Evolutionary conservation across 257 asterid species (phyloP).

Genomic region (Solanum bukasovii): DNA sequence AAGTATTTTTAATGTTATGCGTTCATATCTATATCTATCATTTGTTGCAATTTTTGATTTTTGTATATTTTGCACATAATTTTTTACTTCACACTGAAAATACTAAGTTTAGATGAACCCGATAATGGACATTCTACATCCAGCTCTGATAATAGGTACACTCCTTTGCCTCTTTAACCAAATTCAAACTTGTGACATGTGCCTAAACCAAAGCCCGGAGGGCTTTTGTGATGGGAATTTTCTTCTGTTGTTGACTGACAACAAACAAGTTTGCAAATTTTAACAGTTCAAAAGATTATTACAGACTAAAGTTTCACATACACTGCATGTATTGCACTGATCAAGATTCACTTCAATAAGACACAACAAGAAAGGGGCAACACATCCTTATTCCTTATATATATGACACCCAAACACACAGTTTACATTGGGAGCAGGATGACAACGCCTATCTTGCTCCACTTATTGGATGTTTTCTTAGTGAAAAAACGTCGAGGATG

Average conservation of each 20-base stretch:
- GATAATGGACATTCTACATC: neutral
- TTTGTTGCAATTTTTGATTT: neutral
- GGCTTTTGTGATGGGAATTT: neutral
- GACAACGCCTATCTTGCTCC: neutral
- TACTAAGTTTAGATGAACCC: neutral
- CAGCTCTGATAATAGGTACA: neutral
- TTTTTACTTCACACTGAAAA: neutral
- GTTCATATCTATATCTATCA: neutral
- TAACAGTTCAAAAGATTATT: neutral
- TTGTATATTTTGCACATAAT: neutral
- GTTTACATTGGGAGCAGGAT: neutral
- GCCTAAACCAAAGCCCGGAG: neutral
- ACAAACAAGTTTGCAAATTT: neutral
- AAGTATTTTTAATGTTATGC: neutral
- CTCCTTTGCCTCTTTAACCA: neutral
- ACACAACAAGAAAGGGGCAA: neutral
- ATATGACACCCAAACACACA: neutral
- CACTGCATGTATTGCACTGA: neutral
- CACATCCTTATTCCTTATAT: neutral
- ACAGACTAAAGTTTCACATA: neutral
- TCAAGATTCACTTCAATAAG: neutral
- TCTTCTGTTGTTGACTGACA: neutral
- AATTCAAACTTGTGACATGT: neutral
- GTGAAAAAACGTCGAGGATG: neutral
- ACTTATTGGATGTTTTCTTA: neutral